Evolutionary conservation across 768 basidiomycete genomes (phyloP).

Genomic region (Pleurotus tuoliensis): DNA sequence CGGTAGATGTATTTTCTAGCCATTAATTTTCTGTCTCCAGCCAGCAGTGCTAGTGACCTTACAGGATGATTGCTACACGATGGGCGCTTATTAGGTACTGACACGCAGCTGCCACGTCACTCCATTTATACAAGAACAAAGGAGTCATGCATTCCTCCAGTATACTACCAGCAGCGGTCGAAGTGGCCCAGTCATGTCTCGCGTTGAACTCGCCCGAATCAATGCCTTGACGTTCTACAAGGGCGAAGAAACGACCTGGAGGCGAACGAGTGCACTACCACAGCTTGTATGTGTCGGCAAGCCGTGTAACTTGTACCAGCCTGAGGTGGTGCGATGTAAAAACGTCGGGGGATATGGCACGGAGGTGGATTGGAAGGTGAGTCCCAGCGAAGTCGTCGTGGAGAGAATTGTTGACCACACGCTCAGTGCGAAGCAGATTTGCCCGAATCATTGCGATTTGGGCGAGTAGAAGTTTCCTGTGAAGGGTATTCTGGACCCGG

Average conservation of each 20-base stretch:
- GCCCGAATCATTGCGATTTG: slow-evolving; percentile 78
- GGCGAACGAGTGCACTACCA: slow-evolving; percentile 64
- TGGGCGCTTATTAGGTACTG: neutral
- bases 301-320: slow-evolving; percentile 71
- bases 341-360: slow-evolving; percentile 75
- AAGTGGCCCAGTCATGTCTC: slow-evolving; percentile 48
- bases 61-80: too few species aligned
- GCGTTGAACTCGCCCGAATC: slow-evolving; percentile 68
- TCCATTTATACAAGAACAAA: neutral
- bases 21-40: too few species aligned
- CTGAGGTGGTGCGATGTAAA: slow-evolving; percentile 81
- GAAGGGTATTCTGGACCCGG: slow-evolving; percentile 87
- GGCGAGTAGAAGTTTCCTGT: slow-evolving; percentile 80
- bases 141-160: neutral
- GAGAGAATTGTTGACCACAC: neutral
- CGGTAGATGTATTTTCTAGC: too few species aligned
- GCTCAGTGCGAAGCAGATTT: slow-evolving; percentile 87
- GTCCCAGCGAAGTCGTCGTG: slow-evolving; percentile 14
- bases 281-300: slow-evolving; percentile 82
- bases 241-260: slow-evolving; percentile 55
- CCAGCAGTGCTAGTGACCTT: too few species aligned
- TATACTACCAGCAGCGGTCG: neutral
- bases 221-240: slow-evolving; percentile 77
- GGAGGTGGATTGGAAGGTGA: slow-evolving; percentile 89
- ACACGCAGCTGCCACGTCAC: slow-evolving; percentile 35